phyloP scores from a whole-genome alignment of 495 filamentous ascomycete genomes.

The Halenospora varia region DNA sequence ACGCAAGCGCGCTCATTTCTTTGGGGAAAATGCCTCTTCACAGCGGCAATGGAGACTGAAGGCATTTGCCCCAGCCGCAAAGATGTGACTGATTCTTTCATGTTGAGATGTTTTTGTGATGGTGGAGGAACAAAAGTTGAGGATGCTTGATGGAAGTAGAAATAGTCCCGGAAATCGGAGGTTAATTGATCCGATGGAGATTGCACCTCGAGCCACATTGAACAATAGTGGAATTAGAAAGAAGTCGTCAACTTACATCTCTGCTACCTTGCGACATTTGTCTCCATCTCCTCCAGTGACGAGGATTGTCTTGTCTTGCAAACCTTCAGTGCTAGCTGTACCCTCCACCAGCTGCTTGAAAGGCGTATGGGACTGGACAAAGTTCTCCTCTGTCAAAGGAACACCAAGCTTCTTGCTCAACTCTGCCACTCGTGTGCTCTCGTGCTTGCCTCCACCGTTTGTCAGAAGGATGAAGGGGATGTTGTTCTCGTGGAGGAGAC shows the following conservation, averaged over 20 bases:
- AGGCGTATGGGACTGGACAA: conserved; percentile 83
- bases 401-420: conserved; percentile 58
- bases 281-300: conserved; percentile 80
- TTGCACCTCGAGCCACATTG: too few relatives aligned
- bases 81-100: too few relatives aligned
- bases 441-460: conserved; percentile 81
- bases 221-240: too few relatives aligned
- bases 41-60: too few relatives aligned
- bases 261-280: conserved; percentile 70
- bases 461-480: conserved; percentile 86
- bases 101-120: too few relatives aligned
- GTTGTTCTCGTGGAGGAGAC: conserved; percentile 60
- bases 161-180: too few relatives aligned
- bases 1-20: too few relatives aligned
- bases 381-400: conserved; percentile 56
- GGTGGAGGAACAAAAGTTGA: not conserved
- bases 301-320: conserved; percentile 70
- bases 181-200: too few relatives aligned
- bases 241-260: conserved; percentile 37
- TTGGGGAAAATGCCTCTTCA: too few relatives aligned
- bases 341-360: conserved; percentile 53
- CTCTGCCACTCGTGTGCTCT: conserved; percentile 64
- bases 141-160: not conserved
- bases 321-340: conserved; percentile 19
- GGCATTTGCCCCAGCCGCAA: too few relatives aligned